A percentile compares a stretch with the other conserved stretches of the same genome.
phyloP scores from a whole-genome alignment of 257 asterid genomes.

The Lycium ferocissimum region DNA sequence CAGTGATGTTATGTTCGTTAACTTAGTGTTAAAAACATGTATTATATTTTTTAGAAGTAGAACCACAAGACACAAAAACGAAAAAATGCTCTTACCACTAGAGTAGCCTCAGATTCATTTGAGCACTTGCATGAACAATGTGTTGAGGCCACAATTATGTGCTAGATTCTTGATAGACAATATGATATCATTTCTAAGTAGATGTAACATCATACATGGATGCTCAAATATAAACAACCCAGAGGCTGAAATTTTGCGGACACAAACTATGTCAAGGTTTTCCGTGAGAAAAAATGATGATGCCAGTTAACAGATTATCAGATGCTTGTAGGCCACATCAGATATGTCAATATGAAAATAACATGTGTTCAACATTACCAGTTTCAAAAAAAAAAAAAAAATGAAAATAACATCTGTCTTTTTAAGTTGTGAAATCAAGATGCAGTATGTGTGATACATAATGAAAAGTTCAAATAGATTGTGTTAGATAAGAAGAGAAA shows the following conservation, averaged over 20 bases:
- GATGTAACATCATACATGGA: background rate
- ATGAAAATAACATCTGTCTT: background rate
- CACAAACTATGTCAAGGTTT: background rate
- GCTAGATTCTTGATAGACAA: background rate
- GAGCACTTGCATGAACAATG: background rate
- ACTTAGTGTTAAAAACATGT: background rate
- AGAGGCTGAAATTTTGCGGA: background rate
- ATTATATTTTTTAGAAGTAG: background rate
- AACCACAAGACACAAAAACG: background rate
- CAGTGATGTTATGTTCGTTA: background rate
- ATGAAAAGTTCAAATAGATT: constrained; percentile 4
- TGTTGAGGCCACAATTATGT: background rate
- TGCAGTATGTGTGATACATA: background rate
- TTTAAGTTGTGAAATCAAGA: background rate
- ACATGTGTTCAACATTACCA: background rate
- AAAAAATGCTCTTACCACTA: background rate
- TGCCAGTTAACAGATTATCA: background rate
- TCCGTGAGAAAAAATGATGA: background rate
- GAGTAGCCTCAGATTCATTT: background rate
- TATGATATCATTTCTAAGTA: background rate
- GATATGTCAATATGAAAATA: background rate
- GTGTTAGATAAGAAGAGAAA: background rate
- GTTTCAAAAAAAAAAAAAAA: no score
- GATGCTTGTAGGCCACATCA: background rate
- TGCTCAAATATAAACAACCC: background rate